Evolutionary conservation across 352 stramenopile species (phyloP), one percentile per base, ranked within the genome.

Genomic region (Globisporangium cederbergense): DNA sequence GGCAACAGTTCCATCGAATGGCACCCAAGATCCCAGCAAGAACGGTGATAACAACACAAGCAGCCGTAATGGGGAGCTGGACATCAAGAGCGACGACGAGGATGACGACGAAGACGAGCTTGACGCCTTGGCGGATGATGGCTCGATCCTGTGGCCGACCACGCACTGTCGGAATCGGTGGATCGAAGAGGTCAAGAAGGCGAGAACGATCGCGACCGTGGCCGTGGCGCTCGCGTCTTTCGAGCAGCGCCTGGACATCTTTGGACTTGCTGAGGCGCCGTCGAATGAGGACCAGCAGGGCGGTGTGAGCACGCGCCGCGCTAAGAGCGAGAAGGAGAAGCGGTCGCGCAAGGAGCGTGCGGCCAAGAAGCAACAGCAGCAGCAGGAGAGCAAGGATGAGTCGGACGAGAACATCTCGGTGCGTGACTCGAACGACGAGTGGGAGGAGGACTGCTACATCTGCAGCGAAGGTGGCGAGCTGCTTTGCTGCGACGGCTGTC

Each of bases 401-500:
- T 79, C 89, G 34, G 64, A 66, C 0, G 65, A 66, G 0, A 62
- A 64, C 18, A 51, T 66, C 10, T 64, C 65, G 3, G 65, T 65
- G 13, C 73, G 74, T 30, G 78, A 89, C 40, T 88, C 79, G 11
- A 81, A 81, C 36, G 85, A 92, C 57, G 87, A 93, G 52, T 97
- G 89, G 89, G 85, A 96, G 68, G 83, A 93, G 57, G 82, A 95
- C 68, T 98, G 96, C 55, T 88, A 89, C 62, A 76, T 96, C 40
- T 98, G 96, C 66, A 75, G 67, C 4, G 86, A 90, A 66, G 81
- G 81, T 32, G 92, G 91, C 30, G 85, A 96, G 65, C 43, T 98
- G 20, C 65, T 97, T 28, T 96, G 86, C 61, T 98, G 96, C 60
- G 90, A 96, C 49, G 89, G 86, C 32, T 98, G 96, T 62, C 90